Evolutionary conservation across 1,284 basidiomycete genomes (phyloP), one percentile per base, ranked within the genome.

Genomic region (Agroathelia rolfsii): DNA sequence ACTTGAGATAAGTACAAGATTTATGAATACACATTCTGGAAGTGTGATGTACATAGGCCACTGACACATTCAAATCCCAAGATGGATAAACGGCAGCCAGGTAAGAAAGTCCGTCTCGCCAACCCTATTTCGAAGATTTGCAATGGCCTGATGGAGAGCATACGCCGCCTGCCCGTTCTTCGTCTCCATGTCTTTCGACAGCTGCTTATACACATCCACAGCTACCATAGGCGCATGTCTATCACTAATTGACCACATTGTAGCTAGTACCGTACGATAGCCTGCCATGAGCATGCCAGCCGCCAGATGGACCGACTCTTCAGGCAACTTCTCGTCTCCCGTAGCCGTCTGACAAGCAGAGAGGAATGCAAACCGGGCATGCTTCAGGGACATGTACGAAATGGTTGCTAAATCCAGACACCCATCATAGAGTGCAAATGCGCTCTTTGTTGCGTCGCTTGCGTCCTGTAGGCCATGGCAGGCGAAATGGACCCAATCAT

Each of bases 191-290:
- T n/a, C n/a, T n/a, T n/a, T n/a, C n/a, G n/a, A n/a, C n/a, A 28
- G 26, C n/a, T 28, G 15, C 13, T 28, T 7, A 14, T 28, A 28
- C 13, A 14, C 15, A 28, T 28, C 8, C n/a, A 14, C 26, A 8
- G 26, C 26, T 7, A 28, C 26, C 26, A 9, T 8, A 9, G 26
- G 26, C 7, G 26, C 26, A 14, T 28, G n/a, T 7, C 15, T 7
- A 14, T 28, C 26, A 14, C 13, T 14, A 14, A 28, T 28, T n/a
- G n/a, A 9, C 26, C 26, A 28, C 26, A 28, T 28, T 9, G 26
- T 28, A 14, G 26, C 26, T 9, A 28, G 9, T 8, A 28, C 26
- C n/a, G n/a, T n/a, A n/a, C n/a, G n/a, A n/a, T n/a, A n/a, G n/a
- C n/a, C n/a, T n/a, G n/a, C n/a, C n/a, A n/a, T n/a, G n/a, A n/a